A percentile compares a stretch with the other conserved stretches of the same genome.
These are phyloP conservation scores for Camillea tinctor DNA, from an alignment of 2,329 filamentous ascomycete genomes.

Conservation along the genomic window DNA sequence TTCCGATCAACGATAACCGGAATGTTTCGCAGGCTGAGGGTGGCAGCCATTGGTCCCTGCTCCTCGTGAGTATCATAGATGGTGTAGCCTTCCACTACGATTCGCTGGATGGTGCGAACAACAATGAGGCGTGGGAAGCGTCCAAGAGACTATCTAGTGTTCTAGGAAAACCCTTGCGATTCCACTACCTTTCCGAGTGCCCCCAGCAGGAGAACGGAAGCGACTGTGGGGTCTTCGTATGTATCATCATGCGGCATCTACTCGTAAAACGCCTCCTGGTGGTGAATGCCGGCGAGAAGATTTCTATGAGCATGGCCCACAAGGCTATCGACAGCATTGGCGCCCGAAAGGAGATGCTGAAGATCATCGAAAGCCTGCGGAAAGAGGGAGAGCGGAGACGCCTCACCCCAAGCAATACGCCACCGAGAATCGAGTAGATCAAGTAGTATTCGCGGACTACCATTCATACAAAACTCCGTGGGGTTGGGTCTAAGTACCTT, in stretches of 20 bases:
- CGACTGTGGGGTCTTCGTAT: conserved; percentile 96
- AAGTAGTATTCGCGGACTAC: conserved; percentile 32
- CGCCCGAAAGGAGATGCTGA: conserved; percentile 86
- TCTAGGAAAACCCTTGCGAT: conserved; percentile 66
- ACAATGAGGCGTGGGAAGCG: conserved; percentile 67
- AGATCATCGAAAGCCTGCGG: conserved; percentile 80
- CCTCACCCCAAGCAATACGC: conserved; percentile 39
- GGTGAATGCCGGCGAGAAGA: conserved; percentile 78
- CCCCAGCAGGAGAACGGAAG: conserved; percentile 90
- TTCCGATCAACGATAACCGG: conserved; percentile 88
- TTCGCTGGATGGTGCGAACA: conserved; percentile 74
- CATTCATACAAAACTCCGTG: neutral
- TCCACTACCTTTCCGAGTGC: conserved; percentile 78
- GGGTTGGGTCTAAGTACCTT: neutral
- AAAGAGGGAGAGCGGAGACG: conserved; percentile 81
- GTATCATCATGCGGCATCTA: conserved; percentile 91
- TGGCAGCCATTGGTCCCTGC: conserved; percentile 90
- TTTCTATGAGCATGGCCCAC: conserved; percentile 89
- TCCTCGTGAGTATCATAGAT: conserved; percentile 86
- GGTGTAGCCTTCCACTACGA: conserved; percentile 97
- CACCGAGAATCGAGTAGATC: conserved; percentile 48
- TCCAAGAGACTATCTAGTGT: conserved; percentile 68
- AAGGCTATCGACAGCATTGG: conserved; percentile 78
- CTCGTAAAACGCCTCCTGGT: conserved; percentile 78
- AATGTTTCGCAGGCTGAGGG: conserved; percentile 78